Conservation (phyloP, 495 filamentous ascomycete species). For the Penicillium diatomitis region DNA sequence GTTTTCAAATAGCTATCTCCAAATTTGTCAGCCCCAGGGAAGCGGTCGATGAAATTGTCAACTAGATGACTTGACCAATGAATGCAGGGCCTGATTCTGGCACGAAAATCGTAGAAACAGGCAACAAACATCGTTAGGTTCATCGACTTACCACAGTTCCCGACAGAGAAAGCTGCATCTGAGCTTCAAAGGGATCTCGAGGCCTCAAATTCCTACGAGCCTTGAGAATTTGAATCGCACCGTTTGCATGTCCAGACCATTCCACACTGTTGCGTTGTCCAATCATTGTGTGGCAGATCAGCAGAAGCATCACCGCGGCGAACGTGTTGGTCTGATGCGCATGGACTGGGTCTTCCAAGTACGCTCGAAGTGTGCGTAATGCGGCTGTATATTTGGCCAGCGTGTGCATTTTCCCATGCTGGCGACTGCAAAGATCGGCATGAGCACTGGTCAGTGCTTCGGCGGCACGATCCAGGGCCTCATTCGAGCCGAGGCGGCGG, state of each 20-base stretch:
- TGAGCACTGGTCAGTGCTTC: slow-evolving; percentile 29
- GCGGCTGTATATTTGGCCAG: slow-evolving; percentile 32
- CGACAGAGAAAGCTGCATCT: slow-evolving; percentile 28
- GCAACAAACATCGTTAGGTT: too few species aligned
- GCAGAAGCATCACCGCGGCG: slow-evolving; percentile 34
- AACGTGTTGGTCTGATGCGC: slow-evolving; percentile 32
- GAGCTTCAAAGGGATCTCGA: slow-evolving; percentile 28
- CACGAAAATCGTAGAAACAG: too few species aligned
- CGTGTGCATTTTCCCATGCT: slow-evolving; percentile 8
- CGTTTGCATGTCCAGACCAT: slow-evolving; percentile 32
- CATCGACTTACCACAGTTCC: slow-evolving; percentile 28
- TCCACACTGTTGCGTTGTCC: slow-evolving; percentile 1
- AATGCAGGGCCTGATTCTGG: too few species aligned
- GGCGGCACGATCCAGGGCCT: slow-evolving; percentile 32
- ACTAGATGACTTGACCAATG: not conserved
- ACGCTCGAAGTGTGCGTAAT: slow-evolving; percentile 21
- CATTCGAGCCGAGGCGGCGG: slow-evolving; percentile 29
- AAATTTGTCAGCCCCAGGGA: too few species aligned
- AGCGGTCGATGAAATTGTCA: not conserved
- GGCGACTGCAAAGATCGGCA: slow-evolving; percentile 14
- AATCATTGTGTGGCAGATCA: slow-evolving; percentile 29
- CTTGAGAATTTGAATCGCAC: slow-evolving; percentile 31
- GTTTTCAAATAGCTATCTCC: slow-evolving; percentile 30
- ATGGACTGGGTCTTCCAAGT: slow-evolving; percentile 28
- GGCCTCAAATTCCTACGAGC: slow-evolving; percentile 23